Evolutionary conservation across 106 monocot species (phyloP).

Genomic region (Dendrobium huoshanense): DNA sequence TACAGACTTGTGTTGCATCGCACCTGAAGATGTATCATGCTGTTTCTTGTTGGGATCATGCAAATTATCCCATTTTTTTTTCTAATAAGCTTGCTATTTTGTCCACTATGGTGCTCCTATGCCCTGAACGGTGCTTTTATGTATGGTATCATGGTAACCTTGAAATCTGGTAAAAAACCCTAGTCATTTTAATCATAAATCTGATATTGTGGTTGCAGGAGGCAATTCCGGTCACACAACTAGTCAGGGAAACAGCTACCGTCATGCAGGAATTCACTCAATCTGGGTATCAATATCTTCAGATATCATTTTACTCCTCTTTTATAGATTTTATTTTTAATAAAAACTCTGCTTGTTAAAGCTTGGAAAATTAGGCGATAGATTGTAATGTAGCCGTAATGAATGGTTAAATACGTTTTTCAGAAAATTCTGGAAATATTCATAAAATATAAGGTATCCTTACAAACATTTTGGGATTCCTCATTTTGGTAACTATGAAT

Average conservation of each 20-base stretch:
- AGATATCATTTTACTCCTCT: neutral
- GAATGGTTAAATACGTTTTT: neutral
- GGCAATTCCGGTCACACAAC: constrained; percentile 89
- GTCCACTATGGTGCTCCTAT: neutral
- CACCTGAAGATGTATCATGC: too few relatives aligned
- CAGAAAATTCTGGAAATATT: neutral
- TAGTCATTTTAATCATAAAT: neutral
- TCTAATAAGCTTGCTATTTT: neutral
- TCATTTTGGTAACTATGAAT: neutral
- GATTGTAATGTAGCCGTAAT: neutral
- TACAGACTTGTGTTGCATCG: too few relatives aligned
- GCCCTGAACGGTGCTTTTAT: neutral
- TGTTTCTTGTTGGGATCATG: too few relatives aligned
- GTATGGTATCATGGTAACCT: neutral
- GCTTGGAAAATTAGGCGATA: neutral
- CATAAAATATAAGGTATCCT: neutral
- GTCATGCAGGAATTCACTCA: constrained; percentile 99
- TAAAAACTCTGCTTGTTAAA: neutral
- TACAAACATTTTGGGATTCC: neutral
- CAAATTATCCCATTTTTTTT: neutral
- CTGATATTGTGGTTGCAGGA: constrained; percentile 47
- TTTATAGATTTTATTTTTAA: neutral
- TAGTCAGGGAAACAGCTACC: constrained; percentile 94
- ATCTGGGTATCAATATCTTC: constrained; percentile 19
- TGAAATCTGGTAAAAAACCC: neutral